These are phyloP conservation scores for Laburnicola sp. DNA, from an alignment of 2,329 filamentous ascomycete genomes.

Conservation along the genomic window DNA sequence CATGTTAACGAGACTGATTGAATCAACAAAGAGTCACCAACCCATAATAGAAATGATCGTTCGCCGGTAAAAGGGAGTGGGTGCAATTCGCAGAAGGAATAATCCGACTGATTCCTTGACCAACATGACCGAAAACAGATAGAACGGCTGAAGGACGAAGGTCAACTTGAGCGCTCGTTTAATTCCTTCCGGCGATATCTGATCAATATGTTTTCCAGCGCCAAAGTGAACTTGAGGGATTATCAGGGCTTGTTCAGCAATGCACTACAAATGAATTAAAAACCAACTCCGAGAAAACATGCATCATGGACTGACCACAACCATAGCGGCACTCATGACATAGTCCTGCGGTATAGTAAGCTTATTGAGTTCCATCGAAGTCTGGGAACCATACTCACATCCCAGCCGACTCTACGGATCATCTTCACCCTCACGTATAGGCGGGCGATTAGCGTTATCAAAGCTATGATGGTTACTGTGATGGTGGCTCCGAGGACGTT, in stretches of 20 bases:
- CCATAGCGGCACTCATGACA: conserved; percentile 48
- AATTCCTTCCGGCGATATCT: conserved; percentile 45
- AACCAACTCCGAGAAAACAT: background rate
- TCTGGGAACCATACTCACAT: conserved; percentile 42
- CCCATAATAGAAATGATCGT: conserved; percentile 52
- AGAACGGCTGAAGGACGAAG: conserved; percentile 53
- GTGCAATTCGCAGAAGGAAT: conserved; percentile 53
- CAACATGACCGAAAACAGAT: conserved; percentile 50
- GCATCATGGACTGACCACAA: conserved; percentile 30
- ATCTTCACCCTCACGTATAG: conserved; percentile 55
- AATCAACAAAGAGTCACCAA: conserved; percentile 25
- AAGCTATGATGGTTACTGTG: conserved; percentile 46
- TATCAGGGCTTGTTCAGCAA: conserved; percentile 48
- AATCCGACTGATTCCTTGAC: conserved; percentile 56
- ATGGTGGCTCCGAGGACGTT: conserved; percentile 49
- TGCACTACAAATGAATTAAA: conserved; percentile 24
- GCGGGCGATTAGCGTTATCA: conserved; percentile 47
- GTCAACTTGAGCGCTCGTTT: conserved; percentile 51
- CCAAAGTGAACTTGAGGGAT: conserved; percentile 49
- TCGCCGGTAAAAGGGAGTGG: conserved; percentile 45
- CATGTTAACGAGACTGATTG: background rate
- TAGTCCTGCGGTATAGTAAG: conserved; percentile 44
- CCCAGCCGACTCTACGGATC: conserved; percentile 55
- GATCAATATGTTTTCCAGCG: conserved; percentile 52
- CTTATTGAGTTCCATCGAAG: background rate